These are phyloP conservation scores for Hymenochaete sp. DNA, from an alignment of 1,284 basidiomycete species.

Conservation along the genomic window DNA sequence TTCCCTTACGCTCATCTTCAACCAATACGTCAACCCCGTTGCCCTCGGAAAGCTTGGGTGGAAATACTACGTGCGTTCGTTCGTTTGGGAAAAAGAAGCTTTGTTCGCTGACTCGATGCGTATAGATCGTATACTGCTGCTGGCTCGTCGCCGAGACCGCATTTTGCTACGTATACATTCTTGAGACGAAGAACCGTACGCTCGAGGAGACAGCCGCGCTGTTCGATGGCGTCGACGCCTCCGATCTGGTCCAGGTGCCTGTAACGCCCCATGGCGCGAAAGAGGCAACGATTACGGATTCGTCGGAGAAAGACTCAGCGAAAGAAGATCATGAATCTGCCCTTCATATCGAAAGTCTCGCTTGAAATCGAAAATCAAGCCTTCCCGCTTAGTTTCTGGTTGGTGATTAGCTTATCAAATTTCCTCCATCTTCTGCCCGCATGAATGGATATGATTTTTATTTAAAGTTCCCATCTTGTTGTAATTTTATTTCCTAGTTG, in stretches of 20 bases:
- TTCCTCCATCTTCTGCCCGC: too few relatives aligned
- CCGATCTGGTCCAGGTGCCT: conserved; percentile 17
- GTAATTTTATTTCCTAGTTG: too few relatives aligned
- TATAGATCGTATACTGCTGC: conserved; percentile 36
- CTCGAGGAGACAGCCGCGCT: conserved; percentile 33
- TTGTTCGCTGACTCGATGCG: neutral
- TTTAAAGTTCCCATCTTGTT: too few relatives aligned
- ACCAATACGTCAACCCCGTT: conserved; percentile 44
- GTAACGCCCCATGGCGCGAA: neutral
- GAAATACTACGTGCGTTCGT: conserved; percentile 32
- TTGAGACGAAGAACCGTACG: conserved; percentile 36
- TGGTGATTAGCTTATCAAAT: too few relatives aligned
- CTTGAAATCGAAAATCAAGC: neutral
- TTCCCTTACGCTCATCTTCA: conserved; percentile 47
- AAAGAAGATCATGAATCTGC: neutral
- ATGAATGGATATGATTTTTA: too few relatives aligned
- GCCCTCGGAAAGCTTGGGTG: conserved; percentile 28
- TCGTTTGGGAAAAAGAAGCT: neutral
- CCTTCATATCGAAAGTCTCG: conserved; percentile 1
- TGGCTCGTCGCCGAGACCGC: conserved; percentile 32
- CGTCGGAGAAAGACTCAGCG: neutral
- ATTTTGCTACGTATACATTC: conserved; percentile 33
- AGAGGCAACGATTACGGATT: conserved; percentile 7
- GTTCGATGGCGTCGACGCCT: conserved; percentile 31
- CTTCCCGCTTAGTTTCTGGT: too few relatives aligned